A percentile compares a stretch with the other conserved stretches of the same genome.
Evolutionary conservation across 768 basidiomycete species (phyloP).

Genomic region (Macrolepiota albuminosa): DNA sequence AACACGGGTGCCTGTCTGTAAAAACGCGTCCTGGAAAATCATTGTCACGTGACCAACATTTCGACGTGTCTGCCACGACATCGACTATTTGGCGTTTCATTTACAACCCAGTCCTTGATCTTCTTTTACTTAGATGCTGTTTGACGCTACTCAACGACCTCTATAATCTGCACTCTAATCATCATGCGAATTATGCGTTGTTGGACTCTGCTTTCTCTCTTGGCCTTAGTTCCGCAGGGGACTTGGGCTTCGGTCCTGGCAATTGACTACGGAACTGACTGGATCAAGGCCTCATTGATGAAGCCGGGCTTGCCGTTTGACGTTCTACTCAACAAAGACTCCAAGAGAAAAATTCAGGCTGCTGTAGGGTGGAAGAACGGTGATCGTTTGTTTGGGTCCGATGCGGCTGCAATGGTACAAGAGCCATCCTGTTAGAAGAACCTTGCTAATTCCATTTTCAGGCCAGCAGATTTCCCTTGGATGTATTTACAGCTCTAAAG

Average conservation of each 20-base stretch:
- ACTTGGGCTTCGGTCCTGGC: slow-evolving; percentile 80
- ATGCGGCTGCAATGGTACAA: slow-evolving; percentile 85
- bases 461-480: slow-evolving; percentile 89
- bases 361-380: slow-evolving; percentile 89
- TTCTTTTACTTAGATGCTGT: slow-evolving; percentile 22
- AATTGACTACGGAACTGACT: slow-evolving; percentile 98
- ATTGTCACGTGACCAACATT: slow-evolving; percentile 17
- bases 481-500: slow-evolving; percentile 85
- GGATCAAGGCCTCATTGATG: slow-evolving; percentile 94
- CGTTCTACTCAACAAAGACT: slow-evolving; percentile 93
- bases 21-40: background rate
- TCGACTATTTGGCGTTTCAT: slow-evolving; percentile 2
- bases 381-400: slow-evolving; percentile 85
- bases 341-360: slow-evolving; percentile 91
- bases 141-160: slow-evolving; percentile 17
- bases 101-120: background rate
- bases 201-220: slow-evolving; percentile 34
- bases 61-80: slow-evolving; percentile 35
- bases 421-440: background rate
- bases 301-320: slow-evolving; percentile 95
- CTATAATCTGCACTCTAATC: slow-evolving; percentile 18
- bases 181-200: slow-evolving; percentile 35
- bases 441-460: slow-evolving; percentile 24
- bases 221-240: slow-evolving; percentile 35
- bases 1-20: too few species aligned